Conservation (phyloP, 129 eudicot genomes). For the Centrapalus pauciflorus region DNA sequence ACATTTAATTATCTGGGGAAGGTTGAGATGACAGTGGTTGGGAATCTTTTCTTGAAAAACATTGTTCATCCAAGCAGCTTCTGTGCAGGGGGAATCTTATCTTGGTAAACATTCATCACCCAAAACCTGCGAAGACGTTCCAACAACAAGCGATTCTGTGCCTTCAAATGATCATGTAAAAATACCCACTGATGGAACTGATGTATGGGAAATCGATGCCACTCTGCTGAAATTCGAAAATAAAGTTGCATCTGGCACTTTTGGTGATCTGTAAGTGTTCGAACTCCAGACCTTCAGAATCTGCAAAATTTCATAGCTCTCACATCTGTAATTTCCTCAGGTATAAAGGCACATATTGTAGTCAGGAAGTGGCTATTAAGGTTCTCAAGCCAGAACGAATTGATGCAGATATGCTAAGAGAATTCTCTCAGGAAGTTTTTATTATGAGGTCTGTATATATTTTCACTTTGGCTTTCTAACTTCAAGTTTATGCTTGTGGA, state of each 20-base stretch:
- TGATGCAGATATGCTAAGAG: constrained; percentile 62
- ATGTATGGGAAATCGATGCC: constrained; percentile 76
- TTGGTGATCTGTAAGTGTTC: constrained; percentile 72
- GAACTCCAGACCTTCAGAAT: background rate
- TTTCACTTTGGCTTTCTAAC: constrained; percentile 4
- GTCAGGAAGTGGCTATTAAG: constrained; percentile 80
- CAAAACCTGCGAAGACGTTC: constrained; percentile 16
- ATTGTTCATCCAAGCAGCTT: too few relatives aligned
- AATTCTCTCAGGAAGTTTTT: constrained; percentile 74
- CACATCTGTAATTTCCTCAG: constrained; percentile 29
- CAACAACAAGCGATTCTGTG: constrained; percentile 7
- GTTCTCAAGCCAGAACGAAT: constrained; percentile 69
- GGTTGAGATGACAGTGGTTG: background rate
- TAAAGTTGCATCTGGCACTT: constrained; percentile 72
- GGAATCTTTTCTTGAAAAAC: too few relatives aligned
- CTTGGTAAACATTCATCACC: constrained; percentile 24
- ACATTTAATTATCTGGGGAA: background rate
- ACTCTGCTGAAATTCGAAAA: constrained; percentile 45
- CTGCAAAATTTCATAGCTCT: background rate
- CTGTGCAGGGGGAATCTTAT: constrained; percentile 34
- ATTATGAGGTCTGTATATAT: constrained; percentile 58
- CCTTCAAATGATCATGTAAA: constrained; percentile 36
- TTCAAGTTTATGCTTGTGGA: background rate
- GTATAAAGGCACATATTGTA: constrained; percentile 70
- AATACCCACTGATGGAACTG: constrained; percentile 67